Percentiles rank a stretch among this genome's conserved stretches.
Evolutionary conservation across 2,329 filamentous ascomycete genomes (phyloP).

Genomic region (Davidsoniella eucalypti): DNA sequence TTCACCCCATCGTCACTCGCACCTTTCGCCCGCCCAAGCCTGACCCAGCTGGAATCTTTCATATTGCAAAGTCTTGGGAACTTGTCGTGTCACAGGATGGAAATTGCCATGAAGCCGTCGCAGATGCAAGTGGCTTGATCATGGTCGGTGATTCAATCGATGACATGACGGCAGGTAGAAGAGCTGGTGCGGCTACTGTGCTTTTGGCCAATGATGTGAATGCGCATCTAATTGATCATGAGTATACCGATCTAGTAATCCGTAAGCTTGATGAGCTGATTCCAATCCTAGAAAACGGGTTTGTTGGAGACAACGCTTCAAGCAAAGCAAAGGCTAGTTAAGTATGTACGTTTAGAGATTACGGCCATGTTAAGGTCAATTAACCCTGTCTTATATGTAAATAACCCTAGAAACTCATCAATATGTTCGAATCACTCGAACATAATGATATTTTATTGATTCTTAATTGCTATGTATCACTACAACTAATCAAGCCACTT

Average conservation of each 20-base stretch:
- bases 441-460: too few relatives aligned
- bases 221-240: slow-evolving; percentile 47
- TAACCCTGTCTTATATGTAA: not conserved
- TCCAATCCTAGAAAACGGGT: slow-evolving; percentile 57
- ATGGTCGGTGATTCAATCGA: slow-evolving; percentile 73
- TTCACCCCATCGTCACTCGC: slow-evolving; percentile 67
- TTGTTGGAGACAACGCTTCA: slow-evolving; percentile 31
- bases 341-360: not conserved
- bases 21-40: slow-evolving; percentile 77
- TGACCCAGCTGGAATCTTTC: slow-evolving; percentile 69
- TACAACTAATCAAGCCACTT: not conserved
- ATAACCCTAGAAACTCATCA: not conserved
- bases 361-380: not conserved
- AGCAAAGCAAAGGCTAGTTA: not conserved
- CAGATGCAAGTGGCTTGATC: slow-evolving; percentile 33
- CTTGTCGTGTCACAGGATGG: slow-evolving; percentile 20
- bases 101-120: slow-evolving; percentile 14
- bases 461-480: not conserved
- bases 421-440: too few relatives aligned
- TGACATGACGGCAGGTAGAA: slow-evolving; percentile 76
- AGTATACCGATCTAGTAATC: slow-evolving; percentile 63
- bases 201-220: slow-evolving; percentile 75
- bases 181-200: slow-evolving; percentile 80
- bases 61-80: slow-evolving; percentile 67
- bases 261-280: slow-evolving; percentile 59